Evolutionary conservation across 768 basidiomycete genomes (phyloP), one percentile per base, ranked within the genome.

Genomic region (Mycena belliarum): DNA sequence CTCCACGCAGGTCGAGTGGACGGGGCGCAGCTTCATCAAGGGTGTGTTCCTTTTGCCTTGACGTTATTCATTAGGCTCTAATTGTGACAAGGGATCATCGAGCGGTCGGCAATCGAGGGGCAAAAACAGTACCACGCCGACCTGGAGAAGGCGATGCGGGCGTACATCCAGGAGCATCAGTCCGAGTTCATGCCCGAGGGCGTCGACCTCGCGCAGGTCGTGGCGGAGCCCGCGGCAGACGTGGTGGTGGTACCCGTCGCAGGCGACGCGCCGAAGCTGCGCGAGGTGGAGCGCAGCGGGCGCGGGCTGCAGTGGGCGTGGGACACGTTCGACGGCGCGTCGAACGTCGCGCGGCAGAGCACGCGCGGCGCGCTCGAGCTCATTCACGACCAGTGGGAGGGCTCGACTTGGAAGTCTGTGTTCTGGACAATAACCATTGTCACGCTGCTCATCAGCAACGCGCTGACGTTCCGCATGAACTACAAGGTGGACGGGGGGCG

Each of bases 21-120:
- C 92, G 0, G 95, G 95, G 42, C 82, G 94, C 65, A 95, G 93
- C 74, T 98, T 98, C 74, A 95, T 99, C 72, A 96, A 92, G 74
- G 89, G 95, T 94, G 23, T 21, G 56, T 56, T 15, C 18, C 24
- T 12, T 32, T 26, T 11, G 40, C 35, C 32, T 6, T 20, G 26
- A 5, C 18, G 8, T 20, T 4, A 1, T 16, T 16, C 35, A 20
- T 18, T 6, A 40, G 4, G 38, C 10, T n/a, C 14, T n/a, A 40
- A 7, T 20, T 10, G 20, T 41, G 21, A 41, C 20, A 4, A 96
- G 95, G 93, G 52, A 91, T 99, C 63, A 98, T 98, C 62, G 95
- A 98, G 69, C 86, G 82, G 61, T 93, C 91, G 2, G 88, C 85
- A 12, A 86, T 98, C 32, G 94, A 96, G 15, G 96, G 96, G 6